phyloP scores from a whole-genome alignment of 208 protist genomes.

The Leishmania guyanensis region DNA sequence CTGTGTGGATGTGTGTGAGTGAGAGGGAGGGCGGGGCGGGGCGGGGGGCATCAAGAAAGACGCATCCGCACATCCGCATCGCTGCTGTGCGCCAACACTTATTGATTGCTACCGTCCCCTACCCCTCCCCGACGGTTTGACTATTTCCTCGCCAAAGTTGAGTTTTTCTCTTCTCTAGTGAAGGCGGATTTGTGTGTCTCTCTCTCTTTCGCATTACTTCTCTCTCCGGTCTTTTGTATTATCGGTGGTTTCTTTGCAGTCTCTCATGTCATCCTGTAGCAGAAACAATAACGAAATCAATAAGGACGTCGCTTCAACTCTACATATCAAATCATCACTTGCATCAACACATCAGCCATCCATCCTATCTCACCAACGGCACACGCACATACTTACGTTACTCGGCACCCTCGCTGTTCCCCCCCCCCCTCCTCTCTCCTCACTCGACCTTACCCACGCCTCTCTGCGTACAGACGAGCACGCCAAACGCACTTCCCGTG shows the following conservation, averaged over 20 bases:
- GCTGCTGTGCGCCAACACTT: neutral
- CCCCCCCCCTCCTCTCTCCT: neutral
- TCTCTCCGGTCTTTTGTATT: neutral
- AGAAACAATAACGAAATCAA: neutral
- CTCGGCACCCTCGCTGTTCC: neutral
- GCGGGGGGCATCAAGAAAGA: neutral
- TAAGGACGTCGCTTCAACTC: neutral
- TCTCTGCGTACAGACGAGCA: neutral
- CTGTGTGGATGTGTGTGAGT: neutral
- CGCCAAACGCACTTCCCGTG: neutral
- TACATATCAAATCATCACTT: neutral
- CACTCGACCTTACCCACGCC: neutral
- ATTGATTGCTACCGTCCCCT: neutral
- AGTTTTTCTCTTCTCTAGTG: neutral
- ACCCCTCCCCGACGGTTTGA: neutral
- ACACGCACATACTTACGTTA: neutral
- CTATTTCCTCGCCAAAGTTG: neutral
- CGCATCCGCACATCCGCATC: neutral
- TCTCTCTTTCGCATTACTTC: neutral
- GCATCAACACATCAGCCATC: neutral
- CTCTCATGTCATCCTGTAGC: neutral
- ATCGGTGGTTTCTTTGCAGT: neutral
- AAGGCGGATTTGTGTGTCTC: neutral
- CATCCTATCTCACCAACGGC: neutral
- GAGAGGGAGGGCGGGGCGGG: neutral